A percentile compares a stretch with the other conserved stretches of the same genome.
Evolutionary conservation across 495 filamentous ascomycete species (phyloP).

Genomic region (Aspergillus panamensis): DNA sequence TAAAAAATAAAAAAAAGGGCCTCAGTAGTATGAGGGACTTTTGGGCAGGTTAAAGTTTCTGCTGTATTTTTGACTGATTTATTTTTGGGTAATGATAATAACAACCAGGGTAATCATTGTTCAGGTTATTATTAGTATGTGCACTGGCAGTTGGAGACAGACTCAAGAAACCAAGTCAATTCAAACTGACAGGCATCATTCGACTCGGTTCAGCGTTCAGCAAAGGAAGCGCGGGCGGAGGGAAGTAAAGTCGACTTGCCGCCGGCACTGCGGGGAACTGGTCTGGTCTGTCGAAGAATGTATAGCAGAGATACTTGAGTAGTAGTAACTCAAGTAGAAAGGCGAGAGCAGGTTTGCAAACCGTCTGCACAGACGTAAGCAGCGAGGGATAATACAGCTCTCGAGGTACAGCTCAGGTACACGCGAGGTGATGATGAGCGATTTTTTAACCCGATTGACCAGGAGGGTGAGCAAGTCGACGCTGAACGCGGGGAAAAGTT

Average conservation of each 20-base stretch:
- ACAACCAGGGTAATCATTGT: too few species aligned
- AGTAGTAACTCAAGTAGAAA: neutral
- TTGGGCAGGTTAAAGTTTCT: neutral
- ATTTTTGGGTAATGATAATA: neutral
- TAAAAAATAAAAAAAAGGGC: neutral
- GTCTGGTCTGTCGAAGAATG: neutral
- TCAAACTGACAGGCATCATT: neutral
- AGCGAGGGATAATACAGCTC: neutral
- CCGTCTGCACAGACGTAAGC: neutral
- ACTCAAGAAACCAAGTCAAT: neutral
- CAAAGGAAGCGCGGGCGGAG: slow-evolving; percentile 10
- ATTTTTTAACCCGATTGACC: neutral
- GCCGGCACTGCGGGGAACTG: slow-evolving; percentile 12
- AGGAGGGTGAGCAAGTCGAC: neutral
- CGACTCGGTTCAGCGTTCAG: too few species aligned
- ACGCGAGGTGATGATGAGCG: neutral
- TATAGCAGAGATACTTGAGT: neutral
- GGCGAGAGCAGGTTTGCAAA: neutral
- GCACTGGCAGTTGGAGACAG: neutral
- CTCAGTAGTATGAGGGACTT: neutral
- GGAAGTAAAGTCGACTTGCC: slow-evolving; percentile 7
- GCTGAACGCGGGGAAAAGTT: neutral
- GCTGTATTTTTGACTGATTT: slow-evolving; percentile 4
- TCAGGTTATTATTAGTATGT: neutral
- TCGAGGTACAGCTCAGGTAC: neutral